These are phyloP conservation scores for Penicillium bialowiezense DNA, from an alignment of 495 filamentous ascomycete species.

Conservation along the genomic window DNA sequence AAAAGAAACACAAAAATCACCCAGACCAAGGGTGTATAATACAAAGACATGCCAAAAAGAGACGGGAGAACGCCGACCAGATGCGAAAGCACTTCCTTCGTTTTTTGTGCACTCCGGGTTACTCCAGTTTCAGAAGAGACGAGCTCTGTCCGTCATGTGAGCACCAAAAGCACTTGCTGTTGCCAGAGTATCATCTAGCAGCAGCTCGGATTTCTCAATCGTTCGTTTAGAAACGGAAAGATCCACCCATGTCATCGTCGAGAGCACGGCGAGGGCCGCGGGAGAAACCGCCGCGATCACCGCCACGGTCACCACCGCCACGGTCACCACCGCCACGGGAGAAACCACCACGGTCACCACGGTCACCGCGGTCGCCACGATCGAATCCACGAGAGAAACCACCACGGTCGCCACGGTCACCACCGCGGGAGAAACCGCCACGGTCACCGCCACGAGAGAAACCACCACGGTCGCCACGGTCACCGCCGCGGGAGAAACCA, in stretches of 20 bases:
- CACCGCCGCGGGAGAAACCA: slow-evolving; percentile 2
- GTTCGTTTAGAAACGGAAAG: slow-evolving; percentile 1
- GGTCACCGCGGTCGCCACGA: slow-evolving; percentile 1
- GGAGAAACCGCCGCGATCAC: too few relatives aligned
- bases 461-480: neutral
- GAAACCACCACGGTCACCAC: slow-evolving; percentile 3
- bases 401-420: neutral
- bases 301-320: neutral
- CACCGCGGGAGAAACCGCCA: neutral
- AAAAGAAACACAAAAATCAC: slow-evolving; percentile 13
- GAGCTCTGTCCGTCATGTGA: neutral
- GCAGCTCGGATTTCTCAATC: neutral
- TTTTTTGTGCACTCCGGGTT: slow-evolving; percentile 14
- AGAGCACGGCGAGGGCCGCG: neutral
- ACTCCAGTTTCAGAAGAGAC: neutral
- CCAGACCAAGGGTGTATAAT: slow-evolving; percentile 9
- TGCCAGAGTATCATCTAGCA: neutral
- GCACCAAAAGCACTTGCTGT: neutral
- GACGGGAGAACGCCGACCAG: slow-evolving; percentile 23
- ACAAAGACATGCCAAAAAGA: slow-evolving; percentile 18
- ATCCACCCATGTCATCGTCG: neutral
- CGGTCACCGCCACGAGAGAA: slow-evolving; percentile 1
- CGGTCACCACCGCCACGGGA: slow-evolving; percentile 2
- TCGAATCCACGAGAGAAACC: slow-evolving; percentile 1
- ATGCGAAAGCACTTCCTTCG: slow-evolving; percentile 24